Evolutionary conservation across 176 grass and related monocot genomes (phyloP), one percentile per base, ranked within the genome.

Genomic region (Carex kokanica): DNA sequence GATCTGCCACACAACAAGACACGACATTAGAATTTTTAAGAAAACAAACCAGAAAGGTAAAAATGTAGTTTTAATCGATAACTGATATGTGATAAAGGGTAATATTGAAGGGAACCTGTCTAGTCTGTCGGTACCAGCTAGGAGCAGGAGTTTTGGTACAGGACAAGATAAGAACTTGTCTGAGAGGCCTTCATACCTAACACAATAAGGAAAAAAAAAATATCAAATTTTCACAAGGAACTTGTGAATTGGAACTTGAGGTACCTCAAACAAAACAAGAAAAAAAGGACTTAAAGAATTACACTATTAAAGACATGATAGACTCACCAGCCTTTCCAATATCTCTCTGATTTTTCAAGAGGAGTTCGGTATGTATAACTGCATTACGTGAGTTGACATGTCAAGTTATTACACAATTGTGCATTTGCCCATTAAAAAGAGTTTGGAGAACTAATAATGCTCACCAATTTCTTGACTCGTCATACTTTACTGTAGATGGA

Each of bases 111-210:
- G 62, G 47, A 83, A 99, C 96, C 91, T 99, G 91, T 99, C 93
- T 74, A 99, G 83, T 89, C 93, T 99, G 84, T 99, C 96, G 0
- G 93, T 93, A 78, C 96, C 96, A 90, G 93, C 96, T 89, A 99
- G 89, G 64, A 99, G 86, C 63, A 99, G 81, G 25, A 99, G 29
- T 60, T 99, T 99, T 79, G 94, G 93, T 32, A 92, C 96, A 74
- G 91, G 91, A 83, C 91, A 99, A 80, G 93, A 99, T 86, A 99
- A 87, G 80, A 99, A 99, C 87, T 85, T 95, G 43, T 99, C 96
- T 38, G 96, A 99, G 83, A 99, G 93, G 70, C 96, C 96, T 88
- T 99, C 96, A 81, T 95, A 99, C 96, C 96, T 99, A 80, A 85
- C 79, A 90, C 24, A 85, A 72, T 61, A 61, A 16, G 29, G 3